Evolutionary conservation across 2,329 filamentous ascomycete species (phyloP), one percentile per base, ranked within the genome.

Genomic region (Aspergillus sp.): DNA sequence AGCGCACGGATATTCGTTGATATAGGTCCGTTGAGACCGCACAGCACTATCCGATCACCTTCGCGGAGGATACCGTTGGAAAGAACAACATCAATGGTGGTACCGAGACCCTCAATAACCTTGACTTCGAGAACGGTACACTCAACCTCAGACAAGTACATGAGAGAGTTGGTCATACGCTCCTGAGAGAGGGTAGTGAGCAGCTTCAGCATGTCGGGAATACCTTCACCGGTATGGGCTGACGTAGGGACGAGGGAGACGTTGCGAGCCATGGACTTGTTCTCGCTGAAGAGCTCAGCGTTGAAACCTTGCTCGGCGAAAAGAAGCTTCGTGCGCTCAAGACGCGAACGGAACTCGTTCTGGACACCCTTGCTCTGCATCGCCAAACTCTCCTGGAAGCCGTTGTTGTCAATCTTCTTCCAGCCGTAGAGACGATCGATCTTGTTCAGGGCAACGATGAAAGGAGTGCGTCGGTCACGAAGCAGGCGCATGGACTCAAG

Each of bases 371-470:
- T 95, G 82, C 88, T 96, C 81, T 99, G 95, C 72, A 96, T 85
- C 46, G 87, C 87, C 76, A 99, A 83, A 80, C 90, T 94, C 77
- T 98, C 94, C 73, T 92, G 89, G 86, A 99, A 98, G 62, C 95
- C 95, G 76, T 99, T 99, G 86, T 99, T 97, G 73, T 95, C 93
- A 64, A 97, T 92, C 82, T 94, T 93, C 84, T 97, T 97, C 95
- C 96, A 99, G 76, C 92, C 93, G 76, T 97, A 99, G 17, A 99
- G 88, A 87, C 95, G 93, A 87, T 99, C 95, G 69, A 99, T 98
- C 85, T 99, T 99, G 89, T 99, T 99, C 74, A 99, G 84, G 1
- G 96, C 96, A 46, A 99, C 96, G 69, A 99, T 96, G 82, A 99
- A 99, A 5, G 95, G 95, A 23, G 95, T 99, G 81, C 95, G 96